phyloP scores from a whole-genome alignment of 345 rosid species.

The Syzygium jambos region DNA sequence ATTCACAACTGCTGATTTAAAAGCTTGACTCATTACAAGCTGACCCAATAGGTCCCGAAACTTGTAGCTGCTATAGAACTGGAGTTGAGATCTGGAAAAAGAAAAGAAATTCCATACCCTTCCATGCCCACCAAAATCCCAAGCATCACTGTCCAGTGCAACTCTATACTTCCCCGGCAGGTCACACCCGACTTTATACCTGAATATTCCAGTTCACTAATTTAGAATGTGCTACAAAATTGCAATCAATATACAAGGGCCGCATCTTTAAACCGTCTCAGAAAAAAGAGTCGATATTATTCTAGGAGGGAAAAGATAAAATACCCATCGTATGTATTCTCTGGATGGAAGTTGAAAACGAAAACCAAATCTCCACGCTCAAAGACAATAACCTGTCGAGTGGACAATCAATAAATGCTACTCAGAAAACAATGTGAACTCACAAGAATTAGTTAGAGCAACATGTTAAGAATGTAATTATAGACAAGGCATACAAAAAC shows the following conservation, averaged over 20 bases:
- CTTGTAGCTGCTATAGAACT: not conserved
- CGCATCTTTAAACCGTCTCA: not conserved
- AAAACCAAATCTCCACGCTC: conserved; percentile 73
- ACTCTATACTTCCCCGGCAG: conserved; percentile 76
- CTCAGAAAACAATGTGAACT: not conserved
- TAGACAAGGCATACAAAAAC: not conserved
- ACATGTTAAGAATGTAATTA: not conserved
- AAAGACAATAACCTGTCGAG: conserved; percentile 59
- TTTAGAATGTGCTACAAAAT: not conserved
- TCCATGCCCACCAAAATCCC: conserved; percentile 69
- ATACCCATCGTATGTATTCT: conserved; percentile 61
- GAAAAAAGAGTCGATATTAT: not conserved
- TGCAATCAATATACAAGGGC: not conserved
- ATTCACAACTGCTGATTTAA: not conserved
- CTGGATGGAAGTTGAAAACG: conserved; percentile 74
- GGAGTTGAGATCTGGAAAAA: not conserved
- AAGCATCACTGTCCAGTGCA: conserved; percentile 66
- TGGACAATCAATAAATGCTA: not conserved
- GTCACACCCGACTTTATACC: conserved; percentile 75
- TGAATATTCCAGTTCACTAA: conserved; percentile 19
- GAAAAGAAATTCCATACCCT: conserved; percentile 34
- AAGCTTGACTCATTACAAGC: not conserved
- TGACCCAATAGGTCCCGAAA: not conserved
- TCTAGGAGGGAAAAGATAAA: not conserved
- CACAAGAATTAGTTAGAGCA: not conserved